These are phyloP conservation scores for Aspergillus bridgeri DNA, from an alignment of 495 filamentous ascomycete genomes.

Conservation along the genomic window DNA sequence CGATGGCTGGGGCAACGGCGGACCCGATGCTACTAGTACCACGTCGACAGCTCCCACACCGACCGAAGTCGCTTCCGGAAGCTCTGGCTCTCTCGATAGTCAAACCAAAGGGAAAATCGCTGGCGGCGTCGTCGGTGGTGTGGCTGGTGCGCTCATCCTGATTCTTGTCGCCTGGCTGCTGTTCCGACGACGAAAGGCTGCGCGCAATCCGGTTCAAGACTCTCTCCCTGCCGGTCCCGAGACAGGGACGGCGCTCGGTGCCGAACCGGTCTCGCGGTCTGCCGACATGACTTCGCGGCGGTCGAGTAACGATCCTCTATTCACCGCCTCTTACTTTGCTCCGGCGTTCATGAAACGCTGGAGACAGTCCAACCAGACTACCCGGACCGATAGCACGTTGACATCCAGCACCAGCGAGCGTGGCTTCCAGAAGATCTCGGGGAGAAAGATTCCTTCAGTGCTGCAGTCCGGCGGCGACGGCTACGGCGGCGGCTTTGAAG, in stretches of 20 bases:
- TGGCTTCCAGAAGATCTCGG: constrained; percentile 62
- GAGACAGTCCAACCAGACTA: constrained; percentile 38
- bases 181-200: constrained; percentile 46
- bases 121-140: constrained; percentile 63
- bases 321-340: constrained; percentile 51
- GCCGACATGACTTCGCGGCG: constrained; percentile 47
- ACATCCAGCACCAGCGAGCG: constrained; percentile 42
- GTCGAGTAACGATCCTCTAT: constrained; percentile 53
- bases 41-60: neutral
- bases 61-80: neutral
- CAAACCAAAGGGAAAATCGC: constrained; percentile 42
- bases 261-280: constrained; percentile 9
- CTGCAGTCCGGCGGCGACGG: constrained; percentile 67
- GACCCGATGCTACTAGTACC: neutral
- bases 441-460: constrained; percentile 69
- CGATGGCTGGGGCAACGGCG: neutral
- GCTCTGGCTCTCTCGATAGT: constrained; percentile 13
- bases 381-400: constrained; percentile 40
- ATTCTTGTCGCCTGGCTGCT: constrained; percentile 48
- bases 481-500: constrained; percentile 51
- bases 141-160: constrained; percentile 58
- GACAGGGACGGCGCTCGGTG: constrained; percentile 9
- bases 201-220: constrained; percentile 15
- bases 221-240: constrained; percentile 23
- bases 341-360: constrained; percentile 43